phyloP scores from a whole-genome alignment of 306 rosid species.

The Ormosia emarginata region DNA sequence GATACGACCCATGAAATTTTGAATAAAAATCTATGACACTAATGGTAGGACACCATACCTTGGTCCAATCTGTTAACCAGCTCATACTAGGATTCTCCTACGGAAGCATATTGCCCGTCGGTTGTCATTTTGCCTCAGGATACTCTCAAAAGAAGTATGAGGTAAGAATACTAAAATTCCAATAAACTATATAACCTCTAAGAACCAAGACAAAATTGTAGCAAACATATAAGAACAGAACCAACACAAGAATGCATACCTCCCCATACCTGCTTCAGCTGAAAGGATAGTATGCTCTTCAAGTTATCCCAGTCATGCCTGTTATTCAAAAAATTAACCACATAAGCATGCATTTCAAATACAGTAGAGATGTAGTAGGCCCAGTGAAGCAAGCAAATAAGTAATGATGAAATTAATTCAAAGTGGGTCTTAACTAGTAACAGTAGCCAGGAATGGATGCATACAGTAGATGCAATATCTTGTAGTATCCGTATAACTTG shows the following conservation, averaged over 20 bases:
- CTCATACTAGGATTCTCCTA: constrained; percentile 65
- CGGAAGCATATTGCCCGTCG: constrained; percentile 64
- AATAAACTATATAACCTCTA: not conserved
- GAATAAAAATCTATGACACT: not conserved
- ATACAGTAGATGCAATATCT: constrained; percentile 42
- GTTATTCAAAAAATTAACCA: constrained; percentile 15
- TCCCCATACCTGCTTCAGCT: constrained; percentile 99
- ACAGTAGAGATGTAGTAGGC: not conserved
- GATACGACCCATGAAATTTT: no score
- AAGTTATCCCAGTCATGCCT: constrained; percentile 91
- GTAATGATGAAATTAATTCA: not conserved
- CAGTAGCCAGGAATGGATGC: not conserved
- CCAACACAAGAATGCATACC: constrained; percentile 47
- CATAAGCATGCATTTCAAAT: not conserved
- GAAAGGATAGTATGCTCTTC: constrained; percentile 76
- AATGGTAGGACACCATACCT: constrained; percentile 41
- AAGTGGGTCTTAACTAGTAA: no score
- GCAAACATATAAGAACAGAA: constrained; percentile 33
- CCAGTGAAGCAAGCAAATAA: not conserved
- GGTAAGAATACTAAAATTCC: constrained; percentile 4
- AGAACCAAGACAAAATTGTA: not conserved
- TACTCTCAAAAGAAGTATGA: constrained; percentile 45
- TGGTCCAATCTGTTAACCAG: constrained; percentile 70
- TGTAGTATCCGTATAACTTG: constrained; percentile 24
- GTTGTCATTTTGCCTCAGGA: constrained; percentile 63